These are phyloP conservation scores for Leishmania amazonensis DNA, from an alignment of 208 protist species.

Conservation along the genomic window DNA sequence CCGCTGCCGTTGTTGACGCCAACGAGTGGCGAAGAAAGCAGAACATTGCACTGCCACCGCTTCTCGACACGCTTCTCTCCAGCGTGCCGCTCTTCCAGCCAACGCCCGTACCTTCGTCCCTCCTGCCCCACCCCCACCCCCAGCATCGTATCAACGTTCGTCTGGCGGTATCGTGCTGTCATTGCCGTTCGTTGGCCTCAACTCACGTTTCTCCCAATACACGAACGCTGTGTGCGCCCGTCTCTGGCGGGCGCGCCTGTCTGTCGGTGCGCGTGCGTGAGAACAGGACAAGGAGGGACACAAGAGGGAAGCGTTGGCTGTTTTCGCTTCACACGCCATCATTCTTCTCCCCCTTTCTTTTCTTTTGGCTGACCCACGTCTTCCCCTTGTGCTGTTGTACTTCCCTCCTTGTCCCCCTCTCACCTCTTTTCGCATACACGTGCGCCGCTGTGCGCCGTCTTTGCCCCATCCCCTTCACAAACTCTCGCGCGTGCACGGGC, in stretches of 20 bases:
- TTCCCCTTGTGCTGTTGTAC: not conserved
- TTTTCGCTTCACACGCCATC: not conserved
- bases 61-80: not conserved
- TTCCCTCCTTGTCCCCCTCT: not conserved
- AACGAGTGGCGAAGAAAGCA: not conserved
- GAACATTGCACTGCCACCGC: not conserved
- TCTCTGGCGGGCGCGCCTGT: not conserved
- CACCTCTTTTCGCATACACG: not conserved
- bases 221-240: not conserved
- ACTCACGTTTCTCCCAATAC: not conserved
- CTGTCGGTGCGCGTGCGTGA: not conserved
- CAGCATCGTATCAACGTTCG: not conserved
- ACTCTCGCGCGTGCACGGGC: not conserved
- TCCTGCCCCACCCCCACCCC: not conserved
- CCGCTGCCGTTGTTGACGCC: not conserved
- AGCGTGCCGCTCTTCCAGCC: not conserved
- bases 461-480: not conserved
- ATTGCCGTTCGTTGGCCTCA: not conserved
- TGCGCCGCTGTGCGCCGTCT: not conserved
- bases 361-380: not conserved
- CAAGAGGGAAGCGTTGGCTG: not conserved
- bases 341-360: not conserved
- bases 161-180: not conserved
- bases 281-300: not conserved
- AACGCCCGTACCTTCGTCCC: not conserved